These are phyloP conservation scores for Vitis vinifera DNA, from an alignment of 164 flowering plant genomes.

Conservation along the genomic window ASM3070453v1 NC_081814.1:2757501-2758000, in stretches of 20 bases:
- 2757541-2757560: no score
- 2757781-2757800: constrained; percentile 7
- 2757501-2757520: no score
- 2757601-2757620: no score
- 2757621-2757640: neutral
- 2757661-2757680: neutral
- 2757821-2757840: constrained; percentile 15
- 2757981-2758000: constrained; percentile 13
- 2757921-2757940: constrained; percentile 3
- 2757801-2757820: constrained; percentile 20
- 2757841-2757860: constrained; percentile 24
- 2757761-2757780: neutral
- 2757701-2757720: neutral
- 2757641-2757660: neutral
- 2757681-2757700: neutral
- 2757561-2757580: no score
- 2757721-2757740: constrained; percentile 9
- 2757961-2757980: constrained; percentile 56
- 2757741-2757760: constrained; percentile 3
- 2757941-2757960: constrained; percentile 34
- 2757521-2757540: no score
- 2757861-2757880: constrained; percentile 29
- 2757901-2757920: constrained; percentile 6
- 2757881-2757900: constrained; percentile 12
- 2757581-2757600: no score